Conservation (phyloP, 495 filamentous ascomycete species). For the Penicillium paradoxum region DNA sequence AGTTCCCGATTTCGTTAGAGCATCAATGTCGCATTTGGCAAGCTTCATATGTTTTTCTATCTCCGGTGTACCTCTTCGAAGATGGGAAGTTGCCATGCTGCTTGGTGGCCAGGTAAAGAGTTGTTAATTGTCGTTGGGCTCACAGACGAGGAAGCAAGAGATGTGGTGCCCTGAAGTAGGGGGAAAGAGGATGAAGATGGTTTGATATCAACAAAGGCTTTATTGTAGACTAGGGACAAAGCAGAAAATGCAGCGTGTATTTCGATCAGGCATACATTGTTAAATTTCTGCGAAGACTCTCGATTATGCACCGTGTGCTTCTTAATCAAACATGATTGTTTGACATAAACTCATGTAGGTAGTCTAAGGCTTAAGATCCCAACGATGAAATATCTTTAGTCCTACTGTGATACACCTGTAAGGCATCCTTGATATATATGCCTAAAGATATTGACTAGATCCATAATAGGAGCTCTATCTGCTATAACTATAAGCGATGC, state of each 20-base stretch:
- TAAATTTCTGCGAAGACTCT: not conserved
- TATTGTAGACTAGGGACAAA: not conserved
- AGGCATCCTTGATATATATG: too few species aligned
- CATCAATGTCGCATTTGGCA: not conserved
- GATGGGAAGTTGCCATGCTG: not conserved
- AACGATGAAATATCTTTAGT: too few species aligned
- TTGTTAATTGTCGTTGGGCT: not conserved
- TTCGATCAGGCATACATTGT: not conserved
- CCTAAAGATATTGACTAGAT: too few species aligned
- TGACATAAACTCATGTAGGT: too few species aligned
- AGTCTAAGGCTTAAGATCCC: too few species aligned
- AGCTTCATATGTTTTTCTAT: not conserved
- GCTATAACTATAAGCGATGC: too few species aligned
- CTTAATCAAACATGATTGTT: too few species aligned
- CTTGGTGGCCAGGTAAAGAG: not conserved
- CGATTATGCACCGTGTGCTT: too few species aligned
- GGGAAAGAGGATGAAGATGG: not conserved
- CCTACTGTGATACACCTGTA: too few species aligned
- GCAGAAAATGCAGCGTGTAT: not conserved
- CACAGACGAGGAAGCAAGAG: not conserved
- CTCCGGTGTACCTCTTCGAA: not conserved
- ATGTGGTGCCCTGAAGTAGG: not conserved
- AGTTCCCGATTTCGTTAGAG: not conserved
- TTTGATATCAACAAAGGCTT: not conserved
- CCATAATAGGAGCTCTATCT: too few species aligned